Conservation (phyloP, 768 basidiomycete species). For the Pleurotus eryngii region DNA sequence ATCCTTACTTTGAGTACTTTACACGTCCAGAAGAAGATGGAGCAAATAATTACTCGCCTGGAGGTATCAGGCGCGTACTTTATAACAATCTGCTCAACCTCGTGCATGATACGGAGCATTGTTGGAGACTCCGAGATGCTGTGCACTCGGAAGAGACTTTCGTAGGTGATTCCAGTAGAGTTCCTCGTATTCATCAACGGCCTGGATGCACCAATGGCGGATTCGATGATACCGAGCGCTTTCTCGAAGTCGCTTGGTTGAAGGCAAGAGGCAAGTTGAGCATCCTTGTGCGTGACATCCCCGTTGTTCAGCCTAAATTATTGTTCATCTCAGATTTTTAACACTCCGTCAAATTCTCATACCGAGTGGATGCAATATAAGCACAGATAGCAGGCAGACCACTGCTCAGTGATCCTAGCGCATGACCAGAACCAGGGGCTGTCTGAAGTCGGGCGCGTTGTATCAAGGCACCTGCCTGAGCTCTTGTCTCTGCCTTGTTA, state of each 20-base stretch:
- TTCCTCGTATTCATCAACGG: background rate
- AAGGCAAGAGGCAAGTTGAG: slow-evolving; percentile 10
- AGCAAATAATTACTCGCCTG: slow-evolving; percentile 27
- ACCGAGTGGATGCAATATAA: slow-evolving; percentile 48
- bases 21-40: slow-evolving; percentile 46
- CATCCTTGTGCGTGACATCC: slow-evolving; percentile 5
- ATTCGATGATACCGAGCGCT: slow-evolving; percentile 8
- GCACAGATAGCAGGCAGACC: slow-evolving; percentile 51
- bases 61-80: slow-evolving; percentile 17
- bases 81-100: slow-evolving; percentile 30
- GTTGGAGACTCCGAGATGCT: background rate
- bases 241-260: slow-evolving; percentile 8
- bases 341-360: background rate
- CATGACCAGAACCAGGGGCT: slow-evolving; percentile 46
- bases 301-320: slow-evolving; percentile 11
- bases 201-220: background rate
- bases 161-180: slow-evolving; percentile 1
- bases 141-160: background rate
- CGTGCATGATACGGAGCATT: slow-evolving; percentile 28
- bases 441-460: slow-evolving; percentile 38
- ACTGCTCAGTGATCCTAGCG: slow-evolving; percentile 31
- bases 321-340: background rate
- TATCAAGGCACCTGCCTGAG: slow-evolving; percentile 29
- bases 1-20: slow-evolving; percentile 33
- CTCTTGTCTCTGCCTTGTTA: slow-evolving; percentile 25